phyloP scores from a whole-genome alignment of 225 moss, liverwort and hornwort genomes.

The Takakia lepidozioides region DNA sequence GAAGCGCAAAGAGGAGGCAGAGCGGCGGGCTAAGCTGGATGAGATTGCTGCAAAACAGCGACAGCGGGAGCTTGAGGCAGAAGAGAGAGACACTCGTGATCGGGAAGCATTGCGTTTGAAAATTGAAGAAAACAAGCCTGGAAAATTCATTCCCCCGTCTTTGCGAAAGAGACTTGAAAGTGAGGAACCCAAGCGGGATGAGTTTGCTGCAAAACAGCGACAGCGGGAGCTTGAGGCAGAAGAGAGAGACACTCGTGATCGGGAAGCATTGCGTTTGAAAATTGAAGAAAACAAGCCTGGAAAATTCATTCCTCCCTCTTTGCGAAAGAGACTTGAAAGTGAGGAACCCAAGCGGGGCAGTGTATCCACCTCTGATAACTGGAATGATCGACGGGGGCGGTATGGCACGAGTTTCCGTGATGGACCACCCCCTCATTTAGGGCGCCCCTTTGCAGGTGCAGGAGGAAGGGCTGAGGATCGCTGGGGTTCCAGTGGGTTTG shows the following conservation, averaged over 20 bases:
- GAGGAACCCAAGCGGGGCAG: too few relatives aligned
- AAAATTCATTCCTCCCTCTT: slow-evolving; percentile 70
- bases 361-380: too few relatives aligned
- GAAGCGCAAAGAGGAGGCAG: slow-evolving; percentile 68
- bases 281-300: slow-evolving; percentile 46
- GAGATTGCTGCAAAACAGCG: slow-evolving; percentile 84
- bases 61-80: slow-evolving; percentile 76
- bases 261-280: slow-evolving; percentile 25
- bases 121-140: slow-evolving; percentile 43
- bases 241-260: slow-evolving; percentile 8
- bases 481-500: too few relatives aligned
- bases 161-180: slow-evolving; percentile 58
- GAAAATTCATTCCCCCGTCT: slow-evolving; percentile 70
- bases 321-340: not conserved
- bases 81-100: slow-evolving; percentile 79
- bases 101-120: slow-evolving; percentile 50
- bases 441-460: too few relatives aligned
- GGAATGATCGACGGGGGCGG: too few relatives aligned
- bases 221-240: slow-evolving; percentile 34
- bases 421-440: too few relatives aligned
- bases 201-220: slow-evolving; percentile 19
- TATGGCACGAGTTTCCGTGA: too few relatives aligned
- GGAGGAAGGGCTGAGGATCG: too few relatives aligned
- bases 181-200: slow-evolving; percentile 16
- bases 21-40: slow-evolving; percentile 70